Conservation (phyloP, 164 flowering plant genomes). For the Vitis amurensis region DNA sequence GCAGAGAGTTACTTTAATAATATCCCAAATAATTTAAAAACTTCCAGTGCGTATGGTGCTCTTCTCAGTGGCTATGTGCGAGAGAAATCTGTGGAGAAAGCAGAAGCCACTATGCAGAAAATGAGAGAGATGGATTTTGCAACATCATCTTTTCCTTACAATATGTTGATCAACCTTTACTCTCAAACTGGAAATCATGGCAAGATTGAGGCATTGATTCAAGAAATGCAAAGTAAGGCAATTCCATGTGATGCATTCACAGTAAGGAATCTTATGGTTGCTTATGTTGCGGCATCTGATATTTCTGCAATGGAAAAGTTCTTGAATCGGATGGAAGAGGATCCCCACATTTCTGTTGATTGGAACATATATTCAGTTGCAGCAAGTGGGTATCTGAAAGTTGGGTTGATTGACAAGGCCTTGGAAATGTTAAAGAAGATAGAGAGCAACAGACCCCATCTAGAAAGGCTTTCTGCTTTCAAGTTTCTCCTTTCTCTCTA, state of each 20-base stretch:
- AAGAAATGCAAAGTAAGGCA: conserved; percentile 48
- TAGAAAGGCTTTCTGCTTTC: background rate
- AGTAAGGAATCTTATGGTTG: conserved; percentile 25
- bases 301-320: conserved; percentile 34
- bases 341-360: conserved; percentile 17
- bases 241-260: conserved; percentile 30
- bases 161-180: conserved; percentile 32
- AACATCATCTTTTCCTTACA: conserved; percentile 13
- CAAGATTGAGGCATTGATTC: conserved; percentile 32
- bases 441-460: background rate
- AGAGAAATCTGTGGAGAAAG: conserved; percentile 26
- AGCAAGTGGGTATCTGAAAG: conserved; percentile 44
- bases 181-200: conserved; percentile 30
- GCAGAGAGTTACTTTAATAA: conserved; percentile 29
- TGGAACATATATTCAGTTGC: conserved; percentile 37
- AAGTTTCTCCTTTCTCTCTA: conserved; percentile 29
- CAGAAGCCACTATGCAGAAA: conserved; percentile 30
- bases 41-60: conserved; percentile 19
- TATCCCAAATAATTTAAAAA: conserved; percentile 13
- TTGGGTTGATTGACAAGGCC: conserved; percentile 33
- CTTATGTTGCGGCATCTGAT: conserved; percentile 38
- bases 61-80: conserved; percentile 30
- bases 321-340: conserved; percentile 34
- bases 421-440: conserved; percentile 20
- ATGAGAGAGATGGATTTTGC: conserved; percentile 20